Evolutionary conservation across 805 yeast species (phyloP).

Genomic region (Pichia thaimueangensis): DNA sequence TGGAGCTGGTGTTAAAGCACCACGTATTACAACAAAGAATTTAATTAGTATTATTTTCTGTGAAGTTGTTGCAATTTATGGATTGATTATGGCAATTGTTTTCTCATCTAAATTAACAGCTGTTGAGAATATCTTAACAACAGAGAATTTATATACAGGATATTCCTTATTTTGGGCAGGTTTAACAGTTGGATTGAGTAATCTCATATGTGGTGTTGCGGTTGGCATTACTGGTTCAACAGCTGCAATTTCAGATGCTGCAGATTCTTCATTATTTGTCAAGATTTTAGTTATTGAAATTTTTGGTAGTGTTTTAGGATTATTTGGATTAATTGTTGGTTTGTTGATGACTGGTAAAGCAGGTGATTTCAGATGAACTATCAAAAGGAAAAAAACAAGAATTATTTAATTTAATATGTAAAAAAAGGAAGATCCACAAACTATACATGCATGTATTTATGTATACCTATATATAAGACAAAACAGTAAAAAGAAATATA

Average conservation of each 20-base stretch:
- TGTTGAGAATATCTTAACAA: slow-evolving; percentile 64
- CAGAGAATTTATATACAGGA: slow-evolving; percentile 88
- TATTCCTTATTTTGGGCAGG: slow-evolving; percentile 98
- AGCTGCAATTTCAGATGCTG: slow-evolving; percentile 98
- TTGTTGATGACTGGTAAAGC: slow-evolving; percentile 96
- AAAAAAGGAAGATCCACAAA: too few species aligned
- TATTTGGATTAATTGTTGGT: slow-evolving; percentile 95
- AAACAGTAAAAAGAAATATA: too few species aligned
- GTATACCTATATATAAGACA: too few species aligned
- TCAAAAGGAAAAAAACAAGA: not conserved
- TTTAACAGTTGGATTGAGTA: slow-evolving; percentile 86
- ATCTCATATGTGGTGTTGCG: slow-evolving; percentile 92
- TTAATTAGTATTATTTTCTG: slow-evolving; percentile 95
- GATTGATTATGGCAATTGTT: slow-evolving; percentile 95
- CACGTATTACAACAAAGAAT: slow-evolving; percentile 95
- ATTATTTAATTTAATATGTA: not conserved
- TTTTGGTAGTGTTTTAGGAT: slow-evolving; percentile 93
- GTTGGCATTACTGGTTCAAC: slow-evolving; percentile 98
- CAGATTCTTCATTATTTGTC: slow-evolving; percentile 90
- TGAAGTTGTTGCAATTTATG: slow-evolving; percentile 98
- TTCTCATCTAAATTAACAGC: slow-evolving; percentile 81
- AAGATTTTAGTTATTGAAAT: slow-evolving; percentile 95
- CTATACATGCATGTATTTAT: too few species aligned
- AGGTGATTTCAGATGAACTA: slow-evolving; percentile 60
- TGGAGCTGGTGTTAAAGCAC: slow-evolving; percentile 98